Conservation (phyloP, 2,329 filamentous ascomycete species). For the Fusarium lyarnte region DNA sequence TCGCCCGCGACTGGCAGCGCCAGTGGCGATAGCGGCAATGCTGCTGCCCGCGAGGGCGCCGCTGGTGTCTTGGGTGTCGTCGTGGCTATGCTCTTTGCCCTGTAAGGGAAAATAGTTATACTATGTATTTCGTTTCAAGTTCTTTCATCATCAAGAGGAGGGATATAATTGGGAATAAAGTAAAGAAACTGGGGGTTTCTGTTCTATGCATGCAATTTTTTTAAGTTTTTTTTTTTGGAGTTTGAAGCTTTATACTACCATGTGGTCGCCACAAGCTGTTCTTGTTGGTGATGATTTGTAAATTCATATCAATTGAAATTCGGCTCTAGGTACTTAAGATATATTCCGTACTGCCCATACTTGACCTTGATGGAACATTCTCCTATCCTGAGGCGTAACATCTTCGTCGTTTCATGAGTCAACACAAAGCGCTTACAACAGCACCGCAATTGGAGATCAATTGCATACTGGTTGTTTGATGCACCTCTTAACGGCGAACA, state of each 20-base stretch:
- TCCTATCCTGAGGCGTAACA: background rate
- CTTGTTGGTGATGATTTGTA: background rate
- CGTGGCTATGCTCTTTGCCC: slow-evolving; percentile 43
- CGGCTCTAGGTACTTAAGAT: too few species aligned
- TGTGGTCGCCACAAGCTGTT: slow-evolving; percentile 9
- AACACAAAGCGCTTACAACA: background rate
- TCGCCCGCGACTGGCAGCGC: background rate
- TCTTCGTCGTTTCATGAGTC: background rate
- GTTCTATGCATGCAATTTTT: slow-evolving; percentile 8
- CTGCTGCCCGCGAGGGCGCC: slow-evolving; percentile 25
- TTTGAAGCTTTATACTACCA: slow-evolving; percentile 20
- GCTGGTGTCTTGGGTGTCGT: slow-evolving; percentile 42
- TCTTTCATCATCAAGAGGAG: slow-evolving; percentile 1
- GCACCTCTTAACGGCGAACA: background rate
- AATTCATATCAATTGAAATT: background rate
- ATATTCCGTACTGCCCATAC: background rate
- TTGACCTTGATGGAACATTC: background rate
- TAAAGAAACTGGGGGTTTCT: background rate
- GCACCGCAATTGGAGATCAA: background rate
- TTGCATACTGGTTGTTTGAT: background rate
- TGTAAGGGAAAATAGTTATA: slow-evolving; percentile 27
- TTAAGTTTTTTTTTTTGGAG: slow-evolving; percentile 12
- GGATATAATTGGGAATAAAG: background rate
- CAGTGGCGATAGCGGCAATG: background rate
- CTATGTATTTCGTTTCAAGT: background rate